Conservation (phyloP, 306 rosid species). For the Castanea sativa region DNA sequence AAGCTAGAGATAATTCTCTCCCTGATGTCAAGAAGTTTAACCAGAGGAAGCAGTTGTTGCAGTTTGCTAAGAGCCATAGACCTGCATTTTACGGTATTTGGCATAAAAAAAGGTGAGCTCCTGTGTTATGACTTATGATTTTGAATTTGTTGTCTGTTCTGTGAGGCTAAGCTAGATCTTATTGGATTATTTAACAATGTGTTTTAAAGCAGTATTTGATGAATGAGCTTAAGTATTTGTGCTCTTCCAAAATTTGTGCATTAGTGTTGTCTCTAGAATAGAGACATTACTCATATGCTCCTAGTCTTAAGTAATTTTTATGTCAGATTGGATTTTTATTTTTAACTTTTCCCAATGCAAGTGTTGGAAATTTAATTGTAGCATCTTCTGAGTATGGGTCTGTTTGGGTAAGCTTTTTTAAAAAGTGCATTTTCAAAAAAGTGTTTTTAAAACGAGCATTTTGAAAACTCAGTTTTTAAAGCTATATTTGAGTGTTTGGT, state of each 20-base stretch:
- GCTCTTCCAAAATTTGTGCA: neutral
- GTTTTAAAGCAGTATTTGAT: neutral
- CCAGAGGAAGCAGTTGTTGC: conserved; percentile 64
- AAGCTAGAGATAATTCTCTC: conserved; percentile 36
- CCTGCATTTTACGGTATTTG: conserved; percentile 94
- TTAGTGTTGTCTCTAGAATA: neutral
- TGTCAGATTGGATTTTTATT: neutral
- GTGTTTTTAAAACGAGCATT: too few relatives aligned
- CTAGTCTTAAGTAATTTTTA: neutral
- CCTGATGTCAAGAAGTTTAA: conserved; percentile 36
- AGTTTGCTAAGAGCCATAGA: conserved; percentile 82
- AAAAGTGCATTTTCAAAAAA: too few relatives aligned
- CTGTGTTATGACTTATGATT: conserved; percentile 9
- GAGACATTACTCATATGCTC: neutral
- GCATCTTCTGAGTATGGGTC: neutral
- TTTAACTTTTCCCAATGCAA: neutral
- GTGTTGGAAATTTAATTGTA: neutral
- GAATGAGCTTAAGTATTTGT: neutral
- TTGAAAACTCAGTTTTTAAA: too few relatives aligned
- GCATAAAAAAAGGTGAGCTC: conserved; percentile 68
- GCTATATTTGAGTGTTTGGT: too few relatives aligned
- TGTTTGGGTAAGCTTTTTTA: too few relatives aligned
- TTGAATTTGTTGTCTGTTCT: neutral
- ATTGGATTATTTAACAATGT: neutral
- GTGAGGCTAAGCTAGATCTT: conserved; percentile 1